Conservation (phyloP, 2,329 filamentous ascomycete species). For the Chaetothyriales sp. region DNA sequence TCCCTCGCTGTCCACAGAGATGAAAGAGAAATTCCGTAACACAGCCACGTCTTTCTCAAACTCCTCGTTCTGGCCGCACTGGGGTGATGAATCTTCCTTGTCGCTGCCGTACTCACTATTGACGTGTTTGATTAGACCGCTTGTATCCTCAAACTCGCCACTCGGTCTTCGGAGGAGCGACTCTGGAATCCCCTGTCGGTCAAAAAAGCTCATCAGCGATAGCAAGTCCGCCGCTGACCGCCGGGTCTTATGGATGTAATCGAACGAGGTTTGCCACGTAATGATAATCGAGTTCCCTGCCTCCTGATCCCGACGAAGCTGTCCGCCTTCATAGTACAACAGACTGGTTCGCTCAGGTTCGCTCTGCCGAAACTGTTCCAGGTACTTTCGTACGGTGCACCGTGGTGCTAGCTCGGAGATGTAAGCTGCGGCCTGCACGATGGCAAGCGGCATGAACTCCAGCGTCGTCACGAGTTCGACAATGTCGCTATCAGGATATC, state of each 20-base stretch:
- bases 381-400: slow-evolving; percentile 12
- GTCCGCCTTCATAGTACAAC: slow-evolving; percentile 9
- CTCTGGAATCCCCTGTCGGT: slow-evolving; percentile 18
- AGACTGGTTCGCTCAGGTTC: slow-evolving; percentile 17
- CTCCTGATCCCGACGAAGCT: slow-evolving; percentile 16
- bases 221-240: slow-evolving; percentile 17
- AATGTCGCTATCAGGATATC: slow-evolving; percentile 1
- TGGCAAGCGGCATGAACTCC: slow-evolving; percentile 20
- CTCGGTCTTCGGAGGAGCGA: slow-evolving; percentile 13
- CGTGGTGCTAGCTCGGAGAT: slow-evolving; percentile 12
- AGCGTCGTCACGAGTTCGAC: slow-evolving; percentile 21
- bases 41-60: slow-evolving; percentile 16
- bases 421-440: slow-evolving; percentile 19
- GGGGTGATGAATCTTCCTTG: too few relatives aligned
- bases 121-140: too few relatives aligned
- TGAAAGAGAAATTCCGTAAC: slow-evolving; percentile 14
- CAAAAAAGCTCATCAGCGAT: slow-evolving; percentile 20
- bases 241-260: slow-evolving; percentile 15
- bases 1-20: background rate
- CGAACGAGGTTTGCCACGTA: slow-evolving; percentile 24
- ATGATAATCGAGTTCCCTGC: slow-evolving; percentile 21
- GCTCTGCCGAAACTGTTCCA: slow-evolving; percentile 11
- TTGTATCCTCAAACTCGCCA: slow-evolving; percentile 9
- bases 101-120: too few relatives aligned
- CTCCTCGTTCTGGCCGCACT: background rate